Evolutionary conservation across 176 grass and related monocot species (phyloP), one percentile per base, ranked within the genome.

Genomic region (Carex myosuroides): DNA sequence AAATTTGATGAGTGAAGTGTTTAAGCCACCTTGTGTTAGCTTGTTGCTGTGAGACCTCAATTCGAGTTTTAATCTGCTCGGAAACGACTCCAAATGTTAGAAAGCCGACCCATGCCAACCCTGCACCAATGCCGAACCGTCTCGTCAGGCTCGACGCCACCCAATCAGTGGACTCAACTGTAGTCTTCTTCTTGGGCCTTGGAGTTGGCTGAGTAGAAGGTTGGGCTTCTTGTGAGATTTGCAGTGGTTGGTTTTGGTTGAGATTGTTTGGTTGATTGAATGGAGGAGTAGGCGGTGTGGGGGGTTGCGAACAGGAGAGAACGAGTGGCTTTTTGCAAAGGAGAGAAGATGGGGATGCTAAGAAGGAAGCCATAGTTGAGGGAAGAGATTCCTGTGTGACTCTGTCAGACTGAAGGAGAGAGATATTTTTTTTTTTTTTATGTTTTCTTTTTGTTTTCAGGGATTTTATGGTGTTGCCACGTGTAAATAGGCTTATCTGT

Each of bases 11-110:
- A 81, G 13, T 85, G 7, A 8, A 72, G 26, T 60, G 3, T 3
- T 41, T 50, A 60, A 85, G 39, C 24, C 24, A 99, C 96, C 93
- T 99, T 88, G 96, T 99, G 88, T 99, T 95, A 33, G 93, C 88
- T 88, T 92, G 46, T 64, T 95, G 93, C 83, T 90, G 93, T 33
- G 96, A 92, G 85, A 92, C 96, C 87, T 99, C 96, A 68, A 95
- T 83, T 60, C 96, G 89, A 35, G 96, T 99, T 91, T 99, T 95
- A 88, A 98, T 86, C 88, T 95, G 96, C 93, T 99, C 96, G 1
- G 96, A 98, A 62, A 98, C 91, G 53, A 95, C 93, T 50, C 96
- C 96, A 50, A 86, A 70, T 62, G 93, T 89, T 5, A 99, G 91
- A 91, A 99, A 99, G 22, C 87, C 91, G 14, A 86, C 91, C 93